Evolutionary conservation across 768 basidiomycete species (phyloP).

Genomic region (Suillus tomentosus): DNA sequence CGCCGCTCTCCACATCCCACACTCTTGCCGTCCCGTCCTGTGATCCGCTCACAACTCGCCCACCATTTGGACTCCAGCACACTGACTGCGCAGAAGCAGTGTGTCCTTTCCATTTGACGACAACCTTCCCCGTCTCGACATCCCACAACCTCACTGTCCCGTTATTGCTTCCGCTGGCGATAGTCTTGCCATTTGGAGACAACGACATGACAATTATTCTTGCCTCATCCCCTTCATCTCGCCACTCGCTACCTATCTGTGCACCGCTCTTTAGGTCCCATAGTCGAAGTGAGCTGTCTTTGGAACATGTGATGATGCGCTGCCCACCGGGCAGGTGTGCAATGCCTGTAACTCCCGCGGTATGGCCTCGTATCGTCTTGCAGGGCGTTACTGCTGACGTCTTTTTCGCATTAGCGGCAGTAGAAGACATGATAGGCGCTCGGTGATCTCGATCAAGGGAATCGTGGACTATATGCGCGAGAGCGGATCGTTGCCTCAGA

Average conservation of each 20-base stretch:
- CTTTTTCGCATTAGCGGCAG: background rate
- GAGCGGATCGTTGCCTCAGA: no score
- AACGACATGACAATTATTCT: background rate
- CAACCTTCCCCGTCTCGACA: no score
- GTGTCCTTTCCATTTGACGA: no score
- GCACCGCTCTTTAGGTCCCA: background rate
- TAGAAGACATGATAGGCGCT: no score
- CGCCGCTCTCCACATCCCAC: no score
- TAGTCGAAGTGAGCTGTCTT: background rate
- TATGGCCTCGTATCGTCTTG: background rate
- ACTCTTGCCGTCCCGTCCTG: no score
- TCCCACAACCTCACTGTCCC: no score
- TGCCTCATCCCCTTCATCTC: background rate
- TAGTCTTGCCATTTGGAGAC: background rate
- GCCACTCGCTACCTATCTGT: background rate
- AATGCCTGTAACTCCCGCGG: accelerated
- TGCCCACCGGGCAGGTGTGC: background rate
- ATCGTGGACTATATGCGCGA: no score
- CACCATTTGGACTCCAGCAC: no score
- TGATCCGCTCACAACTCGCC: no score
- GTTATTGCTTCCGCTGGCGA: background rate
- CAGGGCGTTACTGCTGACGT: background rate
- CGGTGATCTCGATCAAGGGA: no score
- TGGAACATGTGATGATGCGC: background rate
- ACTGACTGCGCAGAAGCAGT: no score